Base-by-base conservation (phyloP, 2,329 filamentous ascomycete species). In the Xylaria arbuscula region DNA sequence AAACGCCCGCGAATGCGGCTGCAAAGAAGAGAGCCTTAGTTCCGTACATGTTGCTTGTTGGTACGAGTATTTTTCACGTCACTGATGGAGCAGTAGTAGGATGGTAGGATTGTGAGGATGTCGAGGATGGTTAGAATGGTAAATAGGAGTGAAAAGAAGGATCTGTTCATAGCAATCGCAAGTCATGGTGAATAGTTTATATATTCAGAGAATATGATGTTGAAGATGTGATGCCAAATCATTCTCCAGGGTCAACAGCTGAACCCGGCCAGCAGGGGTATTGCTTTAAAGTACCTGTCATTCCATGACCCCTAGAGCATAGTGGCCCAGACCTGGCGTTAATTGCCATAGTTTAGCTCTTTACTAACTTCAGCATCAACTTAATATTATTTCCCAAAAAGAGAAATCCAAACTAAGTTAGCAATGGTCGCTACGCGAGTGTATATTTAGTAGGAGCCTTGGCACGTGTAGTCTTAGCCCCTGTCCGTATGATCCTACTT, bases 1-100 rank as follows among this genome's bases (percentile, higher is more conserved):
- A 47, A 24, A 22, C 42, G 62, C 66, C 62, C 9, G 62, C 66
- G 15, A 68, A 48, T 36, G 66, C 57, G 56, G 66, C 50, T 3
- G 40, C 2, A 1, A 62, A 24, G 19, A 65, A 8, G 51, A 68
- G 56, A 48, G 47, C 19, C 28, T 48, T 65, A 2, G 28, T 0
- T 42, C 10, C 19, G 40, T 68, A 58, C 66, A 68, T 68, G 2
- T 62, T 68, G 66, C 10, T 22, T 60, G 19, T 60, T 45, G 3
- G 8, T 48, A 42, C 4, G 22, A 40, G 17, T 62, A 64, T 57
- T 22, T 53, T 53, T 2, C 3, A 40, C 60, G 50, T 22, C 56
- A 5, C 6, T 22, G 7, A 61, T 28, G 19, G 48, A 22, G 19
- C 45, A 28, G 19, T 54, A 22, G 19, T 51, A 45, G 7, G 13